Evolutionary conservation across 495 filamentous ascomycete genomes (phyloP).

Genomic region (Poronia punctata): DNA sequence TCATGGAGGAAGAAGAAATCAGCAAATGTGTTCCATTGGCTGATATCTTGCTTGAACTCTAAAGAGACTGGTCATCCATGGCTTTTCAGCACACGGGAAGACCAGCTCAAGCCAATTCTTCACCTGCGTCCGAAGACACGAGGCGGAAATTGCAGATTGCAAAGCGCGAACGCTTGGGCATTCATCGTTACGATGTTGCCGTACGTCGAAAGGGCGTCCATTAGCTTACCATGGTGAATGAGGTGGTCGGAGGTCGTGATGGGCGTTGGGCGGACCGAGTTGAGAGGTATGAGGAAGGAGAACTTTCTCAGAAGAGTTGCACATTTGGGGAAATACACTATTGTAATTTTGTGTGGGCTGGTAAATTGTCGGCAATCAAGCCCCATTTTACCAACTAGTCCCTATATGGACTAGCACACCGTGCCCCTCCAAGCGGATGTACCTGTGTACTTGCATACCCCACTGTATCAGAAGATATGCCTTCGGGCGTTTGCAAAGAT

Average conservation of each 20-base stretch:
- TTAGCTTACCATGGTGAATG: slow-evolving; percentile 41
- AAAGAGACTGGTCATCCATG: slow-evolving; percentile 58
- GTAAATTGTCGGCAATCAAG: slow-evolving; percentile 19
- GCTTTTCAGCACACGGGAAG: slow-evolving; percentile 51
- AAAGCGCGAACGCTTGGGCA: slow-evolving; percentile 27
- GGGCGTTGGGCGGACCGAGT: slow-evolving; percentile 10
- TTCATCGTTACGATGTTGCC: slow-evolving; percentile 15
- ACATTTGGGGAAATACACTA: slow-evolving; percentile 16
- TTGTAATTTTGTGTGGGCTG: slow-evolving; percentile 10
- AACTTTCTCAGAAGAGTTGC: slow-evolving; percentile 12
- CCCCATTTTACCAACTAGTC: background rate
- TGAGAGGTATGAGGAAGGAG: slow-evolving; percentile 17
- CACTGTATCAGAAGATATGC: too few relatives aligned
- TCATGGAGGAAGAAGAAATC: slow-evolving; percentile 99
- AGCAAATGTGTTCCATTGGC: slow-evolving; percentile 76
- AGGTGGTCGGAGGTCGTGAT: slow-evolving; percentile 9
- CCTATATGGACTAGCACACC: slow-evolving; percentile 1
- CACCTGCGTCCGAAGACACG: slow-evolving; percentile 50
- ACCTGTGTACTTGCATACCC: too few relatives aligned
- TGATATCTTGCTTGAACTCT: slow-evolving; percentile 86
- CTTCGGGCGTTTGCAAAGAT: too few relatives aligned
- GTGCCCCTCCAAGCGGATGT: slow-evolving; percentile 20
- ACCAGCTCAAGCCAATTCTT: slow-evolving; percentile 78
- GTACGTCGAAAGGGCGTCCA: slow-evolving; percentile 20
- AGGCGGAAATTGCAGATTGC: slow-evolving; percentile 44